A percentile compares a stretch with the other conserved stretches of the same genome.
Conservation (phyloP, 2,329 filamentous ascomycete species). For the Didymella lethalis region DNA sequence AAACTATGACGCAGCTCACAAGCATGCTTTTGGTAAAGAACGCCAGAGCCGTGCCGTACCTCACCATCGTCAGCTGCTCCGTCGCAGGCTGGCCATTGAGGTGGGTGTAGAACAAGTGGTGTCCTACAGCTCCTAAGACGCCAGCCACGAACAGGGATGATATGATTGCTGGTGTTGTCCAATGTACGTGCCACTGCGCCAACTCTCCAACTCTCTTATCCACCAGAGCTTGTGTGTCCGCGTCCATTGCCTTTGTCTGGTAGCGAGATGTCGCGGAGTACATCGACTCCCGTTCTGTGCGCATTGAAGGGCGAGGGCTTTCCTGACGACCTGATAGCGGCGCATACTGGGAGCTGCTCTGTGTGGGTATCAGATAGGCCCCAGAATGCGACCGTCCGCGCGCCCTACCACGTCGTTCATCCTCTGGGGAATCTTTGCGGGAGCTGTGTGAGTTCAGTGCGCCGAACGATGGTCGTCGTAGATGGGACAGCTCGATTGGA, state of each 20-base stretch:
- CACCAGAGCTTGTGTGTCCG: slow-evolving; percentile 44
- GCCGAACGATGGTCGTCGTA: slow-evolving; percentile 25
- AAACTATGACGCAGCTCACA: slow-evolving; percentile 45
- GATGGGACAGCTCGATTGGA: slow-evolving; percentile 41
- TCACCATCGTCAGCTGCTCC: slow-evolving; percentile 45
- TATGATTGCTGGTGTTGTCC: slow-evolving; percentile 45
- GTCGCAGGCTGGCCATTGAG: slow-evolving; percentile 42
- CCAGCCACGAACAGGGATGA: slow-evolving; percentile 42
- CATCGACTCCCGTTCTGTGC: slow-evolving; percentile 33
- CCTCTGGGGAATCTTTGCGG: slow-evolving; percentile 23
- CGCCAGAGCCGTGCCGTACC: slow-evolving; percentile 49
- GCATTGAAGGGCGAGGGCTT: slow-evolving; percentile 25
- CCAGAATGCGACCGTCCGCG: slow-evolving; percentile 28
- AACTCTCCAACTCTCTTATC: slow-evolving; percentile 45
- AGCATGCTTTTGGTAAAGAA: slow-evolving; percentile 51
- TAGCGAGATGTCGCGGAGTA: slow-evolving; percentile 36
- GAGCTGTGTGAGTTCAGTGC: slow-evolving; percentile 18
- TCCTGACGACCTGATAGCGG: slow-evolving; percentile 27
- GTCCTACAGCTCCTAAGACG: slow-evolving; percentile 43
- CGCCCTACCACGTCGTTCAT: slow-evolving; percentile 22
- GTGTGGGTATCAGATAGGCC: slow-evolving; percentile 27
- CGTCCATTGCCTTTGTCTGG: slow-evolving; percentile 40
- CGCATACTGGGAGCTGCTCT: slow-evolving; percentile 26
- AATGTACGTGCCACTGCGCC: slow-evolving; percentile 49
- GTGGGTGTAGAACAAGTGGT: slow-evolving; percentile 47